A percentile compares a stretch with the other conserved stretches of the same genome.
Conservation (phyloP, 2,329 filamentous ascomycete species). For the Aspergillus ibericus region DNA sequence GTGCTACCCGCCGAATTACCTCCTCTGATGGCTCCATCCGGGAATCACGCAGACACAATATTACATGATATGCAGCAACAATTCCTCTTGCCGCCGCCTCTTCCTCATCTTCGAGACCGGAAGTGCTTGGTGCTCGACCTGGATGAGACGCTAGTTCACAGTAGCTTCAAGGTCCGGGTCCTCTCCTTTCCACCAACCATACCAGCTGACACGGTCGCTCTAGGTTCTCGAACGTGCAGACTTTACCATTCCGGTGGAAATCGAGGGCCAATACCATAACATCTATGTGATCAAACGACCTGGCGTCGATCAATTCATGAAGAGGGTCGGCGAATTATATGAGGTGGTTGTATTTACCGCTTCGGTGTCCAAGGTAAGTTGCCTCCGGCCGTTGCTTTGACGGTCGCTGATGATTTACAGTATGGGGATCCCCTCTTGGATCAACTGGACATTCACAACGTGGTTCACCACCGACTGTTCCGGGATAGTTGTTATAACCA, state of each 20-base stretch:
- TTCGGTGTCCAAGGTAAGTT: conserved; percentile 87
- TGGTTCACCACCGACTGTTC: conserved; percentile 94
- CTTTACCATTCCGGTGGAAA: conserved; percentile 98
- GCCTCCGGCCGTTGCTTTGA: background rate
- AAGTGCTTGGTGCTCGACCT: conserved; percentile 95
- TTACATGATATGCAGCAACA: conserved; percentile 55
- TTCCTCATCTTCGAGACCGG: conserved; percentile 75
- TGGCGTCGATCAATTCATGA: conserved; percentile 99
- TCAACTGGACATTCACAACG: conserved; percentile 94
- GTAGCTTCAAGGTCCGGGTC: conserved; percentile 85
- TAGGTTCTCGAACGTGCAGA: conserved; percentile 97
- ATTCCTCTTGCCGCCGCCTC: conserved; percentile 78
- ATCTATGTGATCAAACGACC: conserved; percentile 99
- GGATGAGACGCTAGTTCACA: conserved; percentile 96
- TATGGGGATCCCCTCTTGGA: conserved; percentile 96
- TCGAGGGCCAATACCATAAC: conserved; percentile 98
- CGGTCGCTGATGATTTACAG: conserved; percentile 46
- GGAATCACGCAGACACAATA: conserved; percentile 33
- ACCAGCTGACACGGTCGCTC: conserved; percentile 12
- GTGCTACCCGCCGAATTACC: conserved; percentile 48
- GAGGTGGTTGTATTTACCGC: conserved; percentile 99
- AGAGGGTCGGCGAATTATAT: conserved; percentile 93
- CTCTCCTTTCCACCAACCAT: background rate
- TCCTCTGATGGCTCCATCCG: conserved; percentile 50
- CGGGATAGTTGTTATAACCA: conserved; percentile 99